phyloP scores from a whole-genome alignment of 2,329 filamentous ascomycete species.

The Geoglossum cookeanum region DNA sequence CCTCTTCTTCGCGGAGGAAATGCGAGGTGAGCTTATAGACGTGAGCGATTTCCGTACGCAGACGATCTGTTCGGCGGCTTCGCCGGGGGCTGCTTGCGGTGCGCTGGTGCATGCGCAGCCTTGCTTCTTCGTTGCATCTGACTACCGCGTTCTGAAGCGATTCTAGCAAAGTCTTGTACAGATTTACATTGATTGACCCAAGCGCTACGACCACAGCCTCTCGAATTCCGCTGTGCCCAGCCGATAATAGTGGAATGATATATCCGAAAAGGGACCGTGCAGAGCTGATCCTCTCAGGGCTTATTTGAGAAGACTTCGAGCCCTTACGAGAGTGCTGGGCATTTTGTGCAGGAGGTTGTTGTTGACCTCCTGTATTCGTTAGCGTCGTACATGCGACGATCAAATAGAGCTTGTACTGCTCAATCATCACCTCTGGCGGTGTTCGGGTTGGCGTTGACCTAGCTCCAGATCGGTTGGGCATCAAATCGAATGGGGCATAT shows the following conservation, averaged over 20 bases:
- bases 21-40: conserved; percentile 88
- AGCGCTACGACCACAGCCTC: conserved; percentile 82
- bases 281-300: conserved; percentile 56
- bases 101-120: conserved; percentile 68
- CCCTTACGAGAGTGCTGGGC: conserved; percentile 64
- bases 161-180: conserved; percentile 80
- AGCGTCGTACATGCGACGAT: conserved; percentile 95
- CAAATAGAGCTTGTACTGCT: conserved; percentile 95
- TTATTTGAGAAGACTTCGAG: conserved; percentile 43
- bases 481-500: conserved; percentile 37
- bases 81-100: conserved; percentile 65
- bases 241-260: conserved; percentile 71
- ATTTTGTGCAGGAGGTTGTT: conserved; percentile 35
- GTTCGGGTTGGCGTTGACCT: conserved; percentile 29
- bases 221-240: conserved; percentile 59
- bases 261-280: conserved; percentile 80
- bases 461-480: conserved; percentile 36
- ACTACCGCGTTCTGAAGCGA: conserved; percentile 74
- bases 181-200: conserved; percentile 85
- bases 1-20: conserved; percentile 59
- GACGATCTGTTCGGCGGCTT: conserved; percentile 65
- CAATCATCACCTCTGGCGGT: conserved; percentile 71
- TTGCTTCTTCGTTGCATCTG: conserved; percentile 74
- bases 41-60: conserved; percentile 88
- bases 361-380: conserved; percentile 55